Evolutionary conservation across 768 basidiomycete genomes (phyloP), one percentile per base, ranked within the genome.

Genomic region (Collybia mongolica): DNA sequence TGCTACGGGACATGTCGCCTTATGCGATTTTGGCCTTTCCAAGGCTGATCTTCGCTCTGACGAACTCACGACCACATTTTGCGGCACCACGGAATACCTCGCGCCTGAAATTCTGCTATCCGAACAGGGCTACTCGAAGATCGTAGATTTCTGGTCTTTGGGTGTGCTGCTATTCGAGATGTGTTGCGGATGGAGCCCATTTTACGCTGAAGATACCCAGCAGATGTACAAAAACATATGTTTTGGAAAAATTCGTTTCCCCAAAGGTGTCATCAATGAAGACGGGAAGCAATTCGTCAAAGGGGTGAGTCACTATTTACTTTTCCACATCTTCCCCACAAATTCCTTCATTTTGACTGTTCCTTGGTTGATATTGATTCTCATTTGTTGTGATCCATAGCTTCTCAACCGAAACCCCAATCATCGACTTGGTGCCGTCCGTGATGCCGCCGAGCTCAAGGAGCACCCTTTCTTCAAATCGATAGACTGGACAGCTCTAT

Each of bases 171-270:
- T 99, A 19, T 99, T 98, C 65, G 97, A 99, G 72, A 99, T 99
- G 97, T 98, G 97, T 62, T 99, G 97, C 59, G 97, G 97, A 5
- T 98, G 97, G 97, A 93, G 90, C 64, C 97, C 97, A 37, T 99
- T 98, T 72, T 99, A 98, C 62, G 95, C 96, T 15, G 97, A 99
- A 62, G 97, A 99, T 64, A 97, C 93, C 3, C 96, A 99, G 66
- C 92, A 96, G 71, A 99, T 99, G 97, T 99, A 99, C 75, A 94
- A 94, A 77, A 93, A 90, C 71, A 93, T 92, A 58, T 97, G 95
- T 66, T 99, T 98, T 68, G 97, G 97, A 52, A 98, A 98, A 79
- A 98, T 98, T 64, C 80, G 94, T 46, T 98, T 98, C 74, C 97
- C 97, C 4, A 89, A 93, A 62, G 95, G 90, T 46, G 95, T 98